These are phyloP conservation scores for Hypoxylon subgilvum DNA, from an alignment of 495 filamentous ascomycete genomes.

Conservation along the genomic window DNA sequence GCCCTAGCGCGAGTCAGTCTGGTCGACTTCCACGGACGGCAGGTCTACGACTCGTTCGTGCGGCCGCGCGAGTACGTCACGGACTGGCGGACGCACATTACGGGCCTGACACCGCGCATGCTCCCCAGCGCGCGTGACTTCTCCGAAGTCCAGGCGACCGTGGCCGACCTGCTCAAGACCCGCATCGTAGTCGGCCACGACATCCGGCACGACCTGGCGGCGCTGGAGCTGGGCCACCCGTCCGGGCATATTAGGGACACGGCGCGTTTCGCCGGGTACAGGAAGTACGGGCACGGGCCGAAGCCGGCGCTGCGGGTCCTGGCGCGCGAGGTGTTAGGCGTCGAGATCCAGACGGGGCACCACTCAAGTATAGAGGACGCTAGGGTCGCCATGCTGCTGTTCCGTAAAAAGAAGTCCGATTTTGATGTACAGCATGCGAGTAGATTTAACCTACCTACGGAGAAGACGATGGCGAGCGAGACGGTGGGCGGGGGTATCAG, in stretches of 20 bases:
- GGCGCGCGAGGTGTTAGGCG: constrained; percentile 75
- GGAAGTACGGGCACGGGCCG: constrained; percentile 73
- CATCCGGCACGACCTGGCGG: constrained; percentile 83
- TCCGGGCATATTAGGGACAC: constrained; percentile 83
- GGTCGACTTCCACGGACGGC: constrained; percentile 89
- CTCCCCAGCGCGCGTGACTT: constrained; percentile 73
- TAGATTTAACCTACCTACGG: constrained; percentile 58
- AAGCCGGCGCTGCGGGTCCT: constrained; percentile 79
- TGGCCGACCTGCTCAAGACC: constrained; percentile 72
- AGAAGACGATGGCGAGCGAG: constrained; percentile 46
- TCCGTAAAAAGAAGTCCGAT: constrained; percentile 75
- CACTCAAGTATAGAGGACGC: constrained; percentile 83
- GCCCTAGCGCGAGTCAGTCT: constrained; percentile 82
- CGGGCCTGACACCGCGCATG: constrained; percentile 74
- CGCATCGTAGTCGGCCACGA: constrained; percentile 88
- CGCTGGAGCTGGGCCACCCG: constrained; percentile 75
- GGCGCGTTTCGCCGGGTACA: constrained; percentile 73
- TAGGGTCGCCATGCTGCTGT: constrained; percentile 83
- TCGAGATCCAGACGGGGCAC: constrained; percentile 81
- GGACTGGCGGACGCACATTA: constrained; percentile 87
- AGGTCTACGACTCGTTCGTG: constrained; percentile 92
- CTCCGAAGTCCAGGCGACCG: constrained; percentile 72
- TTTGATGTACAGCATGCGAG: constrained; percentile 82
- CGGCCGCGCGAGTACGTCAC: constrained; percentile 75
- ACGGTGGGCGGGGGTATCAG: constrained; percentile 43